These are phyloP conservation scores for Quillaja saponaria DNA, from an alignment of 306 rosid species.

Conservation along the genomic window DNA sequence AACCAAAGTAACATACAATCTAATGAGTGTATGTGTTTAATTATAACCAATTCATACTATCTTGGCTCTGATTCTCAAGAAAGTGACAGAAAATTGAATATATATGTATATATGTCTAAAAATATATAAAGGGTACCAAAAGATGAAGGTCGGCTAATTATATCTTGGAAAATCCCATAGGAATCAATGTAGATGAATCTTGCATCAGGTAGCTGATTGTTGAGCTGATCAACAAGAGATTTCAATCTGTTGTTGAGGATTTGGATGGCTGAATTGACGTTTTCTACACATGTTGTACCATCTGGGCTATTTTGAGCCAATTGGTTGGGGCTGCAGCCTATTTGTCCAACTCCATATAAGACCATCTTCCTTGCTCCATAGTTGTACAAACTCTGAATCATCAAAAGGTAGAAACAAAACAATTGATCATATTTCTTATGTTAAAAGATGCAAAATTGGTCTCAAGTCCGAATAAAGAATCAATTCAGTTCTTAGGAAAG, in stretches of 20 bases:
- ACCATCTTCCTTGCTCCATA: constrained; percentile 89
- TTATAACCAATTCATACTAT: too few relatives aligned
- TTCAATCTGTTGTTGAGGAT: constrained; percentile 67
- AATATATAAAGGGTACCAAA: constrained; percentile 48
- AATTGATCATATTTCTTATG: too few relatives aligned
- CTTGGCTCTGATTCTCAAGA: not conserved
- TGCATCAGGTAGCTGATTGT: constrained; percentile 61
- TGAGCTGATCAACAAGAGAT: constrained; percentile 63
- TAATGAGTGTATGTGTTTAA: constrained; percentile 2
- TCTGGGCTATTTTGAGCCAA: constrained; percentile 83
- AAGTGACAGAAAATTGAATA: not conserved
- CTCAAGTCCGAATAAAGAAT: too few relatives aligned
- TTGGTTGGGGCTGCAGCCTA: constrained; percentile 84
- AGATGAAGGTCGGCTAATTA: constrained; percentile 60
- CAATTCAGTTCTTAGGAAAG: too few relatives aligned
- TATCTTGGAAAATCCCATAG: constrained; percentile 74
- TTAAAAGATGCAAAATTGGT: too few relatives aligned
- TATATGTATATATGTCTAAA: not conserved
- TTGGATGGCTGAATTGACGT: constrained; percentile 77
- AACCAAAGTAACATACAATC: not conserved
- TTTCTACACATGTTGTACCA: constrained; percentile 72
- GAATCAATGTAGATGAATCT: constrained; percentile 65
- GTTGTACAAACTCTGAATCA: constrained; percentile 56
- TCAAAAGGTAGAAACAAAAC: constrained; percentile 17
- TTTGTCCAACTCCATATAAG: constrained; percentile 82